A percentile compares a stretch with the other conserved stretches of the same genome.
Evolutionary conservation across 2,329 filamentous ascomycete genomes (phyloP).

Genomic region (Purpureocillium takamizusanense): DNA sequence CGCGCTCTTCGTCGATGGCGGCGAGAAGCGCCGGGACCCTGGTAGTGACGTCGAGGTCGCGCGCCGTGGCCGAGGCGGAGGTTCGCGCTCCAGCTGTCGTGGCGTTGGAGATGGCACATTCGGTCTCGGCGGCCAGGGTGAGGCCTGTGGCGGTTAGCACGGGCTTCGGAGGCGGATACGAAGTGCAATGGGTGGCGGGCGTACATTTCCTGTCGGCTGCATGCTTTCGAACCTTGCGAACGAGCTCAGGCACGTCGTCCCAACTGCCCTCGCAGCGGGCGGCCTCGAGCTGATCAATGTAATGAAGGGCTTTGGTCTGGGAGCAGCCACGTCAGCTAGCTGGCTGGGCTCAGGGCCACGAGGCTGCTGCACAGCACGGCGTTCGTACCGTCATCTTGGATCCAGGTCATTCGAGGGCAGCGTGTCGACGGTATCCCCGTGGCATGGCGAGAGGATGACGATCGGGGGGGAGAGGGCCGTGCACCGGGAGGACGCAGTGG

Average conservation of each 20-base stretch:
- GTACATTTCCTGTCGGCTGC: conserved; percentile 77
- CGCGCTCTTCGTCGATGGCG: conserved; percentile 49
- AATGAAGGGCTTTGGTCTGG: conserved; percentile 70
- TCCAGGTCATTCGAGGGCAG: conserved; percentile 17
- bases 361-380: background rate
- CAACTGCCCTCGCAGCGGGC: conserved; percentile 84
- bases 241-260: conserved; percentile 77
- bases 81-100: conserved; percentile 31
- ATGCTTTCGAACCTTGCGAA: conserved; percentile 92
- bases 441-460: conserved; percentile 9
- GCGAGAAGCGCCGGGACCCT: conserved; percentile 41
- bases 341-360: background rate
- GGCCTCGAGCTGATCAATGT: conserved; percentile 73
- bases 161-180: no score
- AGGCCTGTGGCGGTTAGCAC: conserved; percentile 41
- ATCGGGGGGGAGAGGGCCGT: no score
- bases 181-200: conserved; percentile 14
- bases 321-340: conserved; percentile 1
- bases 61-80: conserved; percentile 30
- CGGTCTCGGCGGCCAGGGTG: conserved; percentile 59
- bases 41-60: conserved; percentile 34
- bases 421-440: conserved; percentile 8
- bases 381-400: conserved; percentile 27
- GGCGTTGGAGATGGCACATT: conserved; percentile 53
- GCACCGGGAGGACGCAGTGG: no score